Percentiles rank a stretch among this genome's conserved stretches.
These are phyloP conservation scores for Diplogelasinospora grovesii DNA, from an alignment of 495 filamentous ascomycete genomes.

Conservation along the genomic window DNA sequence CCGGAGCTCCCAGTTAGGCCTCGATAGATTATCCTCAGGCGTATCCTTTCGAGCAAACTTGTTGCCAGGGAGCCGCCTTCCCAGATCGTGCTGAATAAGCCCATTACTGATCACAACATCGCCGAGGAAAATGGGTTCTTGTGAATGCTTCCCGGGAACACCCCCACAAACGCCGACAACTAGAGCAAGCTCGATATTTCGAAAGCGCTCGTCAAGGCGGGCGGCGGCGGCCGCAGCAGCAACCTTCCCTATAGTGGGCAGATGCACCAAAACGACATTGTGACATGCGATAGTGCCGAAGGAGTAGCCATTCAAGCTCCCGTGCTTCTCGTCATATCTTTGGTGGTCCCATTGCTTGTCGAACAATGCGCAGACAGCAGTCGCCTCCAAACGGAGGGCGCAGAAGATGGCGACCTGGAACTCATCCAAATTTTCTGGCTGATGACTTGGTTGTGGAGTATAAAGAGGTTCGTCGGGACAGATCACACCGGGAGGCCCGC, in stretches of 20 bases:
- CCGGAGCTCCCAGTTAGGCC: conserved; percentile 24
- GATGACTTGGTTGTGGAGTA: no score
- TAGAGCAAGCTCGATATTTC: conserved; percentile 11
- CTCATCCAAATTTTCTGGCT: background rate
- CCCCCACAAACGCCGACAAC: conserved; percentile 30
- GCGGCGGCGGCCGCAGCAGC: conserved; percentile 24
- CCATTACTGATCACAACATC: conserved; percentile 38
- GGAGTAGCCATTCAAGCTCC: conserved; percentile 30
- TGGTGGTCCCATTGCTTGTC: conserved; percentile 21
- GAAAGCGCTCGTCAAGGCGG: conserved; percentile 25
- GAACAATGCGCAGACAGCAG: conserved; percentile 18
- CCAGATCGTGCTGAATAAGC: conserved; percentile 32
- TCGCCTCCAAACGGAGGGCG: conserved; percentile 23
- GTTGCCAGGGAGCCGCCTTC: conserved; percentile 26
- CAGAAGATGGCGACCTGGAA: conserved; percentile 30
- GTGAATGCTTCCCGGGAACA: conserved; percentile 8
- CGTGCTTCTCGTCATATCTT: conserved; percentile 13
- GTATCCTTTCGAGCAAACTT: conserved; percentile 23
- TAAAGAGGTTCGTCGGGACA: no score
- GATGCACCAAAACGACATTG: conserved; percentile 28
- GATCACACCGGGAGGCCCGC: no score
- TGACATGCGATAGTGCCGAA: conserved; percentile 28
- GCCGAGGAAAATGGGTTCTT: conserved; percentile 28
- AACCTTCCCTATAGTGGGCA: conserved; percentile 28
- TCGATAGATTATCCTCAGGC: conserved; percentile 23